Conservation (phyloP, 1,284 basidiomycete genomes). For the Schizophyllum commune region DNA sequence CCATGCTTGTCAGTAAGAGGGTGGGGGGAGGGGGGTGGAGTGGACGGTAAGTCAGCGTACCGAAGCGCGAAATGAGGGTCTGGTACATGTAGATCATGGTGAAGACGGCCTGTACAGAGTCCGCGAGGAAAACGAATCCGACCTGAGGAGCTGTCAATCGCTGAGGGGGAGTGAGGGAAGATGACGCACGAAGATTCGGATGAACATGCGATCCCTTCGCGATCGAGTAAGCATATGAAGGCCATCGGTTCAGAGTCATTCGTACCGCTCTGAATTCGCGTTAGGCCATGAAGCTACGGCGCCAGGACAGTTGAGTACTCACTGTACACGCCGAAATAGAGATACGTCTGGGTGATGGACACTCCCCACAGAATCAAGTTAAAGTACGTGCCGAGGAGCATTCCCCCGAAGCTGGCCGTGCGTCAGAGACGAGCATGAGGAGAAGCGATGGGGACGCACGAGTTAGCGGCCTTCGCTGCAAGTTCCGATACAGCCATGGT, state of each 20-base stretch:
- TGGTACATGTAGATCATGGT: slow-evolving; percentile 23
- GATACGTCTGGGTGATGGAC: not conserved
- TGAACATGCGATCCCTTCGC: not conserved
- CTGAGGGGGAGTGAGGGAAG: not conserved
- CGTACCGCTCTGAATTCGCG: not conserved
- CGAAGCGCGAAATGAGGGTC: slow-evolving; percentile 20
- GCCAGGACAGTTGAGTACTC: not conserved
- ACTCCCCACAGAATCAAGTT: not conserved
- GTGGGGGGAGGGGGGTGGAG: not conserved
- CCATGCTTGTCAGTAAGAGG: not conserved
- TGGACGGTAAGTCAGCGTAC: slow-evolving; percentile 1
- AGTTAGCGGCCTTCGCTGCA: not conserved
- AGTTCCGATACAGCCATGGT: not conserved
- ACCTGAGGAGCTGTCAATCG: not conserved
- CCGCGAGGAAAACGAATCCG: slow-evolving; percentile 9
- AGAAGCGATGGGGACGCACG: not conserved
- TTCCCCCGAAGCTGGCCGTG: not conserved
- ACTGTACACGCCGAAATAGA: not conserved
- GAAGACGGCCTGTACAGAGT: slow-evolving; percentile 23
- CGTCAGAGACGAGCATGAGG: not conserved
- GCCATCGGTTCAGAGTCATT: not conserved
- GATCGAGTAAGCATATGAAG: not conserved
- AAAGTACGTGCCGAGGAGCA: not conserved
- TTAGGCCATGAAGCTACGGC: not conserved
- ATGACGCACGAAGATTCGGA: not conserved